Base-by-base conservation (phyloP, 805 yeast genomes). In the Saturnispora quitensis region DNA sequence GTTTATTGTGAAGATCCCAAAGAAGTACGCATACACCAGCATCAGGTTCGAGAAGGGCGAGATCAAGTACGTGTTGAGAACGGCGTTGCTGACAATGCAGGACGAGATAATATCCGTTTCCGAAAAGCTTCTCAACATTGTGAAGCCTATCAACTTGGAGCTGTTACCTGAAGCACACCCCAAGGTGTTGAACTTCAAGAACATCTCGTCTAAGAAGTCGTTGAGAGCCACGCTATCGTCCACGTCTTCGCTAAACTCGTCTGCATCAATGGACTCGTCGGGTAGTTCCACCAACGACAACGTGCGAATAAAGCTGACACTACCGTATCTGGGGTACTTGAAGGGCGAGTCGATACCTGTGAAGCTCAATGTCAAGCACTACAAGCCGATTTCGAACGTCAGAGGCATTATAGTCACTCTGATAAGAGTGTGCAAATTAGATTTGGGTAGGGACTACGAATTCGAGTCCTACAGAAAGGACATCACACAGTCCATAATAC, bases 31-130 rank as follows among this genome's bases (percentile, higher is more conserved):
- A 3, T 83, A 74, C 65, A 85, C 93, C 22, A 81, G 89, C 48
- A 76, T 89, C 25, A 82, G 81, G 56, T 89, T 89, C 59, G 96
- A 90, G 58, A 81, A 82, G 59, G 97, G 97, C n/a, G 77, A 87
- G 18, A 86, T 89, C 15, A 65, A 76, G 3, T 89, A 89, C 64
- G 67, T 69, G 33, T 68, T 89, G 44, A 75, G 78, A 46, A 55
- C 63, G 25, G 57, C 60, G 12, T 48, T 61, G 24, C 3, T 28
- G 15, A 33, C 34, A 17, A 15, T 35, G 6, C 44, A 17, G 5
- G 33, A 50, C 10, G 59, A 58, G 59, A 53, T 58, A 66, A 57
- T 60, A 68, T 62, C 56, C 73, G 64, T 68, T 2, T 77, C 87
- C 50, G 87, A 84, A 56, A 79, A 76, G 56, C 64, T 73, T 46